Base-by-base conservation (phyloP, 495 filamentous ascomycete genomes). In the Rostrohypoxylon terebratum region DNA sequence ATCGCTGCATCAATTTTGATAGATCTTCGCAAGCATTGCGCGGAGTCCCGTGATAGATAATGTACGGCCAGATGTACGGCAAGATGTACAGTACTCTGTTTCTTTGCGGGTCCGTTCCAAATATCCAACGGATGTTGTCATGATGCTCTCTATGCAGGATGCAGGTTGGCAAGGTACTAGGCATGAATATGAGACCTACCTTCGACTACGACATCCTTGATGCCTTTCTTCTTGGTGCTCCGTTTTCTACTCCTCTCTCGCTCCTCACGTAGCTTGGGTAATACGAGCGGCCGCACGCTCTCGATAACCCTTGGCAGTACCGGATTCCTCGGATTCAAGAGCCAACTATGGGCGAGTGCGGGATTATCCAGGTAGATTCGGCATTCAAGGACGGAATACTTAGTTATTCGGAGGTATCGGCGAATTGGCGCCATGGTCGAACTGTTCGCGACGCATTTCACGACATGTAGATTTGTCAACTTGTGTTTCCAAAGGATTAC, bases 351-450 rank as follows among this genome's bases (percentile, higher is more conserved):
- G 5, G 83, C 84, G 48, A 96, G 90, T 7, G 91, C 88, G 2
- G 96, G 96, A 63, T 92, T 93, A 64, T 98, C 96, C 48, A 97
- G 89, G 81, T 97, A 99, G 74, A 99, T 95, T 44, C 95, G 93
- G 55, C 91, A 92, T 86, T 99, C 96, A 51, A 99, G 87, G 62
- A 97, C 94, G 16, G 96, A 96, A 80, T 92, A 92, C 77, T 94
- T 92, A 66, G 90, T 92, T 65, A 96, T 94, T 51, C 93, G 86
- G 60, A 96, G 88, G 73, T 96, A 96, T 70, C 92, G 88, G 38
- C 93, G 90, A 48, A 94, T 91, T 9, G 93, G 93, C 34, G 93
- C 89, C 93, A 96, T 97, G 72, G 68, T 36, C 23, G 36, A 13
- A 47, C 20, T 16, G 48, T 55, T n/a, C 33, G 31, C 31, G 42